Evolutionary conservation across 2,329 filamentous ascomycete species (phyloP).

Genomic region (Colletotrichum neosansevieriae): DNA sequence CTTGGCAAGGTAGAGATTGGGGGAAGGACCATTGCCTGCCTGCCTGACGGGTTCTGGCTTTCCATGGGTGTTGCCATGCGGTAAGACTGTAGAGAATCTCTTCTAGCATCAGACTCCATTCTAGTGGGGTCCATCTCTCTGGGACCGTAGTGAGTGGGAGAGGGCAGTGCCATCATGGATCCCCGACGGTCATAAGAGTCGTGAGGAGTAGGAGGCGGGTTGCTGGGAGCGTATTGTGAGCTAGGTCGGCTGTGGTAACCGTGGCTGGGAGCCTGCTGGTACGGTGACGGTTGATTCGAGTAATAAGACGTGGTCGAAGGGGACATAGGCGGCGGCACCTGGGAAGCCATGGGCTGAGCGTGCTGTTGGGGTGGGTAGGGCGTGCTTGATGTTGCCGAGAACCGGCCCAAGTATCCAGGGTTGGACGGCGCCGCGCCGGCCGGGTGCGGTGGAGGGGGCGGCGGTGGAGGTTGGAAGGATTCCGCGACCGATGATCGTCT

Average conservation of each 20-base stretch:
- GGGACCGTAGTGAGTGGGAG: slow-evolving; percentile 48
- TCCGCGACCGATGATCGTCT: slow-evolving; percentile 64
- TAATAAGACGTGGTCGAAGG: slow-evolving; percentile 50
- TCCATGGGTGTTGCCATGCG: slow-evolving; percentile 48
- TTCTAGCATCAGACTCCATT: slow-evolving; percentile 39
- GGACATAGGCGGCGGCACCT: slow-evolving; percentile 46
- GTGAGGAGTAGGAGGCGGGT: slow-evolving; percentile 48
- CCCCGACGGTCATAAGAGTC: slow-evolving; percentile 53
- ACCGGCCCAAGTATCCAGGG: slow-evolving; percentile 48
- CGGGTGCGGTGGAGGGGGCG: slow-evolving; percentile 52
- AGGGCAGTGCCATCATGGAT: slow-evolving; percentile 53
- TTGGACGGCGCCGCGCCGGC: slow-evolving; percentile 44
- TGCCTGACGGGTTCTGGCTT: not conserved
- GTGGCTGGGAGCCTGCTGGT: slow-evolving; percentile 56
- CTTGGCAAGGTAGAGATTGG: not conserved
- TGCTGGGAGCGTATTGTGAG: slow-evolving; percentile 47
- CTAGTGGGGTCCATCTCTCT: slow-evolving; percentile 18
- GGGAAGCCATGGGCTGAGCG: slow-evolving; percentile 45
- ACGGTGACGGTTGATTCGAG: slow-evolving; percentile 54
- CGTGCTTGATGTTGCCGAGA: slow-evolving; percentile 49
- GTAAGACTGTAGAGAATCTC: slow-evolving; percentile 46
- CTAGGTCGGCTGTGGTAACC: slow-evolving; percentile 46
- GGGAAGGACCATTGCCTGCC: slow-evolving; percentile 16
- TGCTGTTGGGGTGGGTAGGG: slow-evolving; percentile 53
- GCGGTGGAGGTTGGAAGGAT: slow-evolving; percentile 54